phyloP scores from a whole-genome alignment of 1,139 yeast genomes.

The Magnusiomyces ingens region DNA sequence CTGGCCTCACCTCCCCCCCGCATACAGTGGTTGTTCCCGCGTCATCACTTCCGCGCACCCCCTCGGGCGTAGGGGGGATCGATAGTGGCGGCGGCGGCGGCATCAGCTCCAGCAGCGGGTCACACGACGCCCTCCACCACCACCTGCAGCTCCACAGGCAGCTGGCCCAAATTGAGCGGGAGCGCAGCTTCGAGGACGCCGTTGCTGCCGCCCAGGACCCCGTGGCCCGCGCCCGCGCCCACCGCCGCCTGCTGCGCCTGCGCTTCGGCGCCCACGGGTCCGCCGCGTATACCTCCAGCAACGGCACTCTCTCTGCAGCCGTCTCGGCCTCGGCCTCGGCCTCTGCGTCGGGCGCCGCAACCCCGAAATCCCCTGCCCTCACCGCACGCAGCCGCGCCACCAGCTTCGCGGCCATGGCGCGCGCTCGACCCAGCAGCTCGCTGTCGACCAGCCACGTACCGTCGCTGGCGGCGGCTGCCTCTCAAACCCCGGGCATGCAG shows the following conservation, averaged over 20 bases:
- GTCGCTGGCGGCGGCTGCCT: neutral
- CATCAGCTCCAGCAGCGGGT: neutral
- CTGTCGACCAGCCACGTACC: no score
- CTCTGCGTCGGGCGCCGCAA: no score
- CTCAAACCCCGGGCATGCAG: neutral
- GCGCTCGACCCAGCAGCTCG: no score
- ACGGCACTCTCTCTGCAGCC: no score
- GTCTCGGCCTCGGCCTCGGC: no score
- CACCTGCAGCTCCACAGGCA: neutral
- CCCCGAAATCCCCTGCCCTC: no score
- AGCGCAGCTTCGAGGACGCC: neutral
- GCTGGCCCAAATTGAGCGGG: slow-evolving; percentile 2
- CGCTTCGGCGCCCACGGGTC: slow-evolving; percentile 1
- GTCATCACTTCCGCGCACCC: no score
- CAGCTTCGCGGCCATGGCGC: no score
- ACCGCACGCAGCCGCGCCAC: no score
- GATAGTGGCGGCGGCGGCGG: neutral
- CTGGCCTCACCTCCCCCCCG: no score
- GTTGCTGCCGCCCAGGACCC: neutral
- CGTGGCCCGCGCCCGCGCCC: neutral
- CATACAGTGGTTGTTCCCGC: no score
- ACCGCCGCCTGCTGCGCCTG: neutral
- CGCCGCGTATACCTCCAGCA: neutral
- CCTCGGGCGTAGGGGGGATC: neutral
- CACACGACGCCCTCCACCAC: no score